Base-by-base conservation (phyloP, 306 rosid species). In the Gastrolobium villosum region DNA sequence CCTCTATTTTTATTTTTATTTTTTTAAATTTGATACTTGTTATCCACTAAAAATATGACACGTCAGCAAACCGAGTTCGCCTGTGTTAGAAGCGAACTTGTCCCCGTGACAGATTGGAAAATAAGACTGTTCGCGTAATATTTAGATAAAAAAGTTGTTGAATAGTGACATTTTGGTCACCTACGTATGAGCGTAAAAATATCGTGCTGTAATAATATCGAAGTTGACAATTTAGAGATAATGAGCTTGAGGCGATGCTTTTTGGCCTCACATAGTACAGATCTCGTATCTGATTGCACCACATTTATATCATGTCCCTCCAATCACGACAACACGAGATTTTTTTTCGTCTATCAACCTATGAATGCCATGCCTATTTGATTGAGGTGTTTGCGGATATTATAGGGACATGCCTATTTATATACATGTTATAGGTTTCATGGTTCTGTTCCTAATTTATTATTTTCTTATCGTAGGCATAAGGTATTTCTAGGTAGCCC, bases 251-350 rank as follows among this genome's bases (percentile, higher is more conserved):
- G 72, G 60, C 84, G 80, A 65, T 75, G 57, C 41, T 65, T 80
- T 79, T 79, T 71, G 89, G 87, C 84, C 8, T 69, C 70, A 76
- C 50, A 71, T 36, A 53, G 65, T 74, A 44, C 5, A 72, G 48
- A 55, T 61, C 72, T 74, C 43, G 63, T 37, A 57, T 48, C 57
- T 37, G 63, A 78, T 80, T 57, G 76, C 76, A 61, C 79, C 81
- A 77, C 81, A 13, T 52, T 53, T 54, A 74, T 30, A 32, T 55
- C 62, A 50, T 77, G 82, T 65, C 70, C 89, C 90, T 84, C 82
- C 85, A 89, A 86, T 89, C 90, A 82, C 87, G 92, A 86, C 89
- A 83, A 36, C 53, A 11, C n/a, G 14, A 36, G 31, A 60, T 49
- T 53, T 54, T 62, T 83, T 72, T 69, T 14, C 55, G 32, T 28